Percentiles rank a stretch among this genome's conserved stretches.
Evolutionary conservation across 768 basidiomycete species (phyloP).

Genomic region (Tylopilus balloui): DNA sequence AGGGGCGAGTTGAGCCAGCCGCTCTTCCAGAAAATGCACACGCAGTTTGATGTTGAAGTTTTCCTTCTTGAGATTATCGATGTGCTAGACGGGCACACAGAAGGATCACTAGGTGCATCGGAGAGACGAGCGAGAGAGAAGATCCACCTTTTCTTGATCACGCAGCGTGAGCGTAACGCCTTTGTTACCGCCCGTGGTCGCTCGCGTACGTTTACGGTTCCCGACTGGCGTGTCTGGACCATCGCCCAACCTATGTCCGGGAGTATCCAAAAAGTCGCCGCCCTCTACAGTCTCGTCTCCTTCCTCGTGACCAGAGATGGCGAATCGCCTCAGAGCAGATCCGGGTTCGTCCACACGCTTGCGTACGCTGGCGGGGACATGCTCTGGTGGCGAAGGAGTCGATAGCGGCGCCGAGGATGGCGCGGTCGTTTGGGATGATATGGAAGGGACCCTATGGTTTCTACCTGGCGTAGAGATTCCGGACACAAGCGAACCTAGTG

Average conservation of each 20-base stretch:
- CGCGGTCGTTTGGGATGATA: conserved; percentile 49
- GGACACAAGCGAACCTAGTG: conserved; percentile 52
- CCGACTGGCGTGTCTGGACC: conserved; percentile 49
- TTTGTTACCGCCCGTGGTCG: conserved; percentile 27
- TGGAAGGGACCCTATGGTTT: conserved; percentile 43
- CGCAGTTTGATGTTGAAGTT: conserved; percentile 96
- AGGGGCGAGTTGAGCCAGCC: conserved; percentile 81
- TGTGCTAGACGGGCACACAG: conserved; percentile 58
- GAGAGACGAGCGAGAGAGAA: background rate
- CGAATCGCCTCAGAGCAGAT: conserved; percentile 39
- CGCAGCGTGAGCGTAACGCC: conserved; percentile 68
- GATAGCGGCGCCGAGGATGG: conserved; percentile 47
- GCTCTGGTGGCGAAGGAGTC: conserved; percentile 47
- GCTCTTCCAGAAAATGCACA: conserved; percentile 93
- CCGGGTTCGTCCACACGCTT: conserved; percentile 38
- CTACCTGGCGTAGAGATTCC: conserved; percentile 51
- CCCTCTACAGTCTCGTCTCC: conserved; percentile 37
- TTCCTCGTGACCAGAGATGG: conserved; percentile 29
- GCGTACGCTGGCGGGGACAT: conserved; percentile 28
- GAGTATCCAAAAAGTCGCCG: conserved; percentile 50
- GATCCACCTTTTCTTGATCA: conserved; percentile 95
- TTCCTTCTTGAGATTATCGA: conserved; percentile 93
- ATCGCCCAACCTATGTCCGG: conserved; percentile 49
- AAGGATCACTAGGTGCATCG: background rate
- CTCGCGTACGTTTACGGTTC: conserved; percentile 42